phyloP scores from a whole-genome alignment of 768 basidiomycete genomes.

The Pleurotus pulmonarius region DNA sequence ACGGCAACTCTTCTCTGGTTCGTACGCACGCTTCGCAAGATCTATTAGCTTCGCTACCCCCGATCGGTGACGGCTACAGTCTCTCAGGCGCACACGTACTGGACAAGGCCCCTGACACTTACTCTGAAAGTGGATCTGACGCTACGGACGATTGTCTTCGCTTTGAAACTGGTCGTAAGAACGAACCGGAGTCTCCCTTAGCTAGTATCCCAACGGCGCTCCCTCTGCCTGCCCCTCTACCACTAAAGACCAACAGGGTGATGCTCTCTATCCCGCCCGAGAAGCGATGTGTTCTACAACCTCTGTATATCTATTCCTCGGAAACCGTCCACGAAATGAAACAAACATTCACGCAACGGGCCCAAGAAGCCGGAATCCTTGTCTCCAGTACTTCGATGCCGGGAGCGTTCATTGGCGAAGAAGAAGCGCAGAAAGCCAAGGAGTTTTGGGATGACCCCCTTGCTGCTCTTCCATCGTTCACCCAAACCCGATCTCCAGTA shows the following conservation, averaged over 20 bases:
- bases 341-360: not conserved
- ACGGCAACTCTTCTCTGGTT: not conserved
- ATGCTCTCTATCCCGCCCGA: not conserved
- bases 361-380: not conserved
- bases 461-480: not conserved
- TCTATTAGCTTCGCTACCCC: not conserved
- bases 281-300: not conserved
- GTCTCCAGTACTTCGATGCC: not conserved
- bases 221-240: not conserved
- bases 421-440: not conserved
- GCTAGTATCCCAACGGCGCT: not conserved
- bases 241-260: not conserved
- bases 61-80: slow-evolving; percentile 2
- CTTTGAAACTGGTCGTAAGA: not conserved
- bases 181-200: not conserved
- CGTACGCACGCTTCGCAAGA: not conserved
- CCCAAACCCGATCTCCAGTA: not conserved
- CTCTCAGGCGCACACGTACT: not conserved
- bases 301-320: not conserved
- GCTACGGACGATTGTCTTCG: not conserved
- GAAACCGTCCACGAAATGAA: not conserved
- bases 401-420: not conserved
- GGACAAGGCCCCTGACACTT: not conserved
- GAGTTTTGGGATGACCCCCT: slow-evolving; percentile 5
- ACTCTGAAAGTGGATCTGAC: not conserved